Percentiles rank a stretch among this genome's conserved stretches.
These are phyloP conservation scores for Exophiala aquamarina DNA, from an alignment of 2,329 filamentous ascomycete species.

Conservation along the genomic window DNA sequence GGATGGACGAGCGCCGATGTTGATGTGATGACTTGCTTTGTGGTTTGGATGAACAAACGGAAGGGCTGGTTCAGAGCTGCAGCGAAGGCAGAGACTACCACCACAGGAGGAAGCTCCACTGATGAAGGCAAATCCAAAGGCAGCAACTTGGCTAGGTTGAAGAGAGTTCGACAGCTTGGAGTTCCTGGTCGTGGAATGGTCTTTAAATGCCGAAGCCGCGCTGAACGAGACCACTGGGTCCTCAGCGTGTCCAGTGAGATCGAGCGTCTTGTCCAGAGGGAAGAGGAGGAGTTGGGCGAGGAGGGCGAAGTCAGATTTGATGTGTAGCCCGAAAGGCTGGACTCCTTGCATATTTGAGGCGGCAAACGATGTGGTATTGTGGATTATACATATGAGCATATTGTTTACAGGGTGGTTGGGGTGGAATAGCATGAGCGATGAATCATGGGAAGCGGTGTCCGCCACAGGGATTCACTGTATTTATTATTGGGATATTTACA, in stretches of 20 bases:
- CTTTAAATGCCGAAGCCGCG: constrained; percentile 63
- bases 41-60: constrained; percentile 26
- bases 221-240: constrained; percentile 69
- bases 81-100: constrained; percentile 1
- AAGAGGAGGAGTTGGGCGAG: constrained; percentile 16
- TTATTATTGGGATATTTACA: no score
- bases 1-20: constrained; percentile 30
- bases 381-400: no score
- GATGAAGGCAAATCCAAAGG: background rate
- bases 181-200: constrained; percentile 63
- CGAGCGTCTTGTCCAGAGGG: constrained; percentile 40
- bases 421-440: no score
- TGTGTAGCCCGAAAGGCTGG: background rate
- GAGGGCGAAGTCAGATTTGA: constrained; percentile 21
- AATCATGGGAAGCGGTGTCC: no score
- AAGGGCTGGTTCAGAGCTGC: constrained; percentile 28
- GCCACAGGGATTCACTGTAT: no score
- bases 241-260: constrained; percentile 66
- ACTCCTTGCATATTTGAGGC: no score
- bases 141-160: constrained; percentile 40
- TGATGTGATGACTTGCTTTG: constrained; percentile 31
- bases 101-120: constrained; percentile 21
- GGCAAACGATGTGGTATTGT: no score
- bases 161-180: constrained; percentile 61
- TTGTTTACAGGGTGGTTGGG: no score